phyloP scores from a whole-genome alignment of 2,329 filamentous ascomycete species.

The Chaetomium sp. region DNA sequence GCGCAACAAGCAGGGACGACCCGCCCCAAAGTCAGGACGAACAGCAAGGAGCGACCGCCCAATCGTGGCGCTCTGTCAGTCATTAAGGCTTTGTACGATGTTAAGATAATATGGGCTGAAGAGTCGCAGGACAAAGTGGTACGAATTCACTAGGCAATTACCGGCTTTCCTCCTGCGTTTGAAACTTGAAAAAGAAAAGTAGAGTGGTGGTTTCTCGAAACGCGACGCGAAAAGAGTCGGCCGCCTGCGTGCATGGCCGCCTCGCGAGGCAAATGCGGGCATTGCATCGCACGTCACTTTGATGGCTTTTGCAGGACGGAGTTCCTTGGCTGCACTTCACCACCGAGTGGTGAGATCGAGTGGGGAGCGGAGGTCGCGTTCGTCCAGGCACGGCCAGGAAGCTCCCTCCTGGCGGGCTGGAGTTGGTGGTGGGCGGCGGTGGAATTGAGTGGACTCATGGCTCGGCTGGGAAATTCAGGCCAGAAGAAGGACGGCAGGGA shows the following conservation, averaged over 20 bases:
- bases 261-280: neutral
- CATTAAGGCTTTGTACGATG: neutral
- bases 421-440: slow-evolving; percentile 22
- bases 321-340: slow-evolving; percentile 3
- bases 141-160: no score
- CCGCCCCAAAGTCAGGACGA: slow-evolving; percentile 16
- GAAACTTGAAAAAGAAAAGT: no score
- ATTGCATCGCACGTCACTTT: slow-evolving; percentile 2
- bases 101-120: no score
- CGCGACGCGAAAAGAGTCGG: slow-evolving; percentile 3
- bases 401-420: slow-evolving; percentile 11
- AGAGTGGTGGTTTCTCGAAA: no score
- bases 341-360: slow-evolving; percentile 3
- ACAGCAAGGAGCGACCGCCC: slow-evolving; percentile 14
- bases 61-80: slow-evolving; percentile 8
- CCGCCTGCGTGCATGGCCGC: slow-evolving; percentile 8
- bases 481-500: slow-evolving; percentile 25
- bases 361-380: slow-evolving; percentile 21
- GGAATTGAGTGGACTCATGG: slow-evolving; percentile 23
- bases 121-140: no score
- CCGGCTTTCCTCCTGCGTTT: no score
- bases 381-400: slow-evolving; percentile 20
- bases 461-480: slow-evolving; percentile 27
- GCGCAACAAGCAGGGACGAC: slow-evolving; percentile 15
- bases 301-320: neutral